phyloP scores from a whole-genome alignment of 2,329 filamentous ascomycete species.

The Stachybotrys echinatus region DNA sequence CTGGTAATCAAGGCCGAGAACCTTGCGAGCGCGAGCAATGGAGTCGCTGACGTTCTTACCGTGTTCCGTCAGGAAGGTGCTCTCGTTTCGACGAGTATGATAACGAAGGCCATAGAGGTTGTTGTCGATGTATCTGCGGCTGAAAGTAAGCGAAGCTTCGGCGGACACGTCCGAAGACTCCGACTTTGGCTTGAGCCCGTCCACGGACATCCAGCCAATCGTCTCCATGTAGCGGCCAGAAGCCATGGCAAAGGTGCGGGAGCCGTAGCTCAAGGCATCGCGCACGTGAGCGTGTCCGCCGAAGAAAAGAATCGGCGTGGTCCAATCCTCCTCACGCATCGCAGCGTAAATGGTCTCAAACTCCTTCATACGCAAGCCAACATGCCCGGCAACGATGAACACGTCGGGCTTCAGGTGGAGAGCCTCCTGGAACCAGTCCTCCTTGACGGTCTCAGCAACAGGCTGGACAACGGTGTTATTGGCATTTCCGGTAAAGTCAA shows the following conservation, averaged over 20 bases:
- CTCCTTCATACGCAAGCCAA: constrained; percentile 75
- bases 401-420: constrained; percentile 82
- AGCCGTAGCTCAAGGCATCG: constrained; percentile 76
- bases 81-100: constrained; percentile 68
- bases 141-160: constrained; percentile 51
- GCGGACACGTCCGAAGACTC: constrained; percentile 23
- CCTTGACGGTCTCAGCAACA: constrained; percentile 74
- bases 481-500: constrained; percentile 85
- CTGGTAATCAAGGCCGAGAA: constrained; percentile 64
- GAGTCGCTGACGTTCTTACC: constrained; percentile 66
- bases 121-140: constrained; percentile 86
- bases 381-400: constrained; percentile 82
- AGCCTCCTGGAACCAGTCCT: constrained; percentile 84
- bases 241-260: constrained; percentile 71
- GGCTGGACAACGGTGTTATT: constrained; percentile 84
- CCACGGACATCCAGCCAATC: constrained; percentile 85
- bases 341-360: constrained; percentile 72
- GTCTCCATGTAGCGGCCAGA: constrained; percentile 94
- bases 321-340: constrained; percentile 71
- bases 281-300: constrained; percentile 88
- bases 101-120: constrained; percentile 81
- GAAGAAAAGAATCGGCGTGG: constrained; percentile 85
- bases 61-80: constrained; percentile 69
- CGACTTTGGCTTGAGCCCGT: constrained; percentile 42
- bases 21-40: constrained; percentile 65